Evolutionary conservation across 164 flowering plant species (phyloP).

Genomic region (Vitis vinifera): ASM3070453v1 NC_081809.1:21928001-21928500

Average conservation of each 20-base stretch:
- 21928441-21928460: too few species aligned
- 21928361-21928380: too few species aligned
- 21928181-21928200: conserved; percentile 42
- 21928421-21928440: too few species aligned
- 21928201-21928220: background rate
- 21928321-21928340: too few species aligned
- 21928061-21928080: conserved; percentile 26
- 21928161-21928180: conserved; percentile 51
- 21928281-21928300: too few species aligned
- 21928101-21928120: conserved; percentile 13
- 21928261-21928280: background rate
- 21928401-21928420: too few species aligned
- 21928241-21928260: background rate
- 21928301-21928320: too few species aligned
- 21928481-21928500: too few species aligned
- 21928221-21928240: background rate
- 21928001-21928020: background rate
- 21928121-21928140: conserved; percentile 38
- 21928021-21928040: background rate
- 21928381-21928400: too few species aligned
- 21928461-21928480: too few species aligned
- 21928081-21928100: conserved; percentile 11
- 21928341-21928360: too few species aligned
- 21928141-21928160: conserved; percentile 63
- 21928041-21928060: background rate